These are phyloP conservation scores for Ustilago tritici DNA, from an alignment of 1,284 basidiomycete species.

Conservation along the genomic window DNA sequence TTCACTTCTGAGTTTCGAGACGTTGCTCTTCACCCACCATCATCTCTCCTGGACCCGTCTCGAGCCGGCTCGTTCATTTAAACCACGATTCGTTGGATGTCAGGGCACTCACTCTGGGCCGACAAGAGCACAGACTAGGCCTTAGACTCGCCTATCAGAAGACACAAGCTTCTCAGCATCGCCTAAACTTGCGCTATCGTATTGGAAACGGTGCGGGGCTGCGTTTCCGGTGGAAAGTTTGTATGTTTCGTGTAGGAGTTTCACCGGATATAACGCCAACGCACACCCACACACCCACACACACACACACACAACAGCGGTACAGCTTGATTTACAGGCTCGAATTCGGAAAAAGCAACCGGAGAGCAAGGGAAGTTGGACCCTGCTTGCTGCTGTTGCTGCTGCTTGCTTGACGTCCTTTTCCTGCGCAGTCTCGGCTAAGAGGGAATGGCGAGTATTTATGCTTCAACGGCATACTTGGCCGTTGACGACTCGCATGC, in stretches of 20 bases:
- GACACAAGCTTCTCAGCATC: neutral
- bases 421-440: neutral
- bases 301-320: neutral
- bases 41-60: neutral
- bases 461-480: conserved; percentile 2
- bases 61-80: no score
- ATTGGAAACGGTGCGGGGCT: neutral
- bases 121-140: neutral
- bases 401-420: neutral
- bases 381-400: neutral
- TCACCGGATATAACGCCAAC: neutral
- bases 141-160: neutral
- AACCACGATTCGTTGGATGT: neutral
- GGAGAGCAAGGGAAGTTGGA: neutral
- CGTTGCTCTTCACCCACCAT: neutral
- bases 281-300: no score
- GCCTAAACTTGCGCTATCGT: neutral
- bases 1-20: neutral
- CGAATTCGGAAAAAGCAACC: neutral
- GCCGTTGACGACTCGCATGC: conserved; percentile 4
- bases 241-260: neutral
- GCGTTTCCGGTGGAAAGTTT: neutral
- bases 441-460: conserved; percentile 14
- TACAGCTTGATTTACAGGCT: neutral
- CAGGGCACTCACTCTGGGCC: neutral